Conservation (phyloP, 2,329 filamentous ascomycete species). For the Arthrobotrys sphaeroides region DNA sequence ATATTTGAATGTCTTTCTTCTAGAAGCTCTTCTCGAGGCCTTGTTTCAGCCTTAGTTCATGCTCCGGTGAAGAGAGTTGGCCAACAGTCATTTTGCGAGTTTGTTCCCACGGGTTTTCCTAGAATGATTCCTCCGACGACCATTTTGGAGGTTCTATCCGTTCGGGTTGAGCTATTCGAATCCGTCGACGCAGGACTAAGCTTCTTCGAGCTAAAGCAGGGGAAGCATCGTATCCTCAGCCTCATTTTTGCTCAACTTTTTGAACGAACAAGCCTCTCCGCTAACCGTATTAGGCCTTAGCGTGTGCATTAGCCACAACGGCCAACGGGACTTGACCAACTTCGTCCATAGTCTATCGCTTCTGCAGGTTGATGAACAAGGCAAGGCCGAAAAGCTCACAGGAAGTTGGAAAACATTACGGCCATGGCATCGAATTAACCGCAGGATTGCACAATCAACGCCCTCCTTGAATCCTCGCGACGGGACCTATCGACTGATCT, state of each 20-base stretch:
- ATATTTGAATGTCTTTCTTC: conserved; percentile 32
- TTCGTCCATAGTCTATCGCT: conserved; percentile 16
- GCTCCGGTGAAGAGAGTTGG: conserved; percentile 31
- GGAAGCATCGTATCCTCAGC: conserved; percentile 40
- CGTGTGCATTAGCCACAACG: conserved; percentile 30
- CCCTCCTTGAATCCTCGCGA: conserved; percentile 2
- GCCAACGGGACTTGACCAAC: not conserved
- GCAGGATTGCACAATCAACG: not conserved
- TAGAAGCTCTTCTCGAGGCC: conserved; percentile 48
- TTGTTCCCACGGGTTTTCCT: conserved; percentile 39
- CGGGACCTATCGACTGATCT: not conserved
- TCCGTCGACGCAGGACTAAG: conserved; percentile 20
- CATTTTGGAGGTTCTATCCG: conserved; percentile 43
- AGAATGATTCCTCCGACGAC: conserved; percentile 21
- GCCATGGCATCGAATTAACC: not conserved
- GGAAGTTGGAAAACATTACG: not conserved
- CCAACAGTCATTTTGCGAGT: conserved; percentile 20
- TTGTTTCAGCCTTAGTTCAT: conserved; percentile 53
- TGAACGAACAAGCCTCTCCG: conserved; percentile 16
- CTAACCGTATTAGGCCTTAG: conserved; percentile 11
- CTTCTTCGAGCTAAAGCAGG: conserved; percentile 37
- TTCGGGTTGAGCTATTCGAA: conserved; percentile 41
- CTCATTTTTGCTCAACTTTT: conserved; percentile 17
- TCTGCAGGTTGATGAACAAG: conserved; percentile 12
- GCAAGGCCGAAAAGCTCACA: not conserved